Percentiles rank a stretch among this genome's conserved stretches.
These are phyloP conservation scores for Pythium sp. DNA, from an alignment of 352 stramenopile genomes.

Conservation along the genomic window DNA sequence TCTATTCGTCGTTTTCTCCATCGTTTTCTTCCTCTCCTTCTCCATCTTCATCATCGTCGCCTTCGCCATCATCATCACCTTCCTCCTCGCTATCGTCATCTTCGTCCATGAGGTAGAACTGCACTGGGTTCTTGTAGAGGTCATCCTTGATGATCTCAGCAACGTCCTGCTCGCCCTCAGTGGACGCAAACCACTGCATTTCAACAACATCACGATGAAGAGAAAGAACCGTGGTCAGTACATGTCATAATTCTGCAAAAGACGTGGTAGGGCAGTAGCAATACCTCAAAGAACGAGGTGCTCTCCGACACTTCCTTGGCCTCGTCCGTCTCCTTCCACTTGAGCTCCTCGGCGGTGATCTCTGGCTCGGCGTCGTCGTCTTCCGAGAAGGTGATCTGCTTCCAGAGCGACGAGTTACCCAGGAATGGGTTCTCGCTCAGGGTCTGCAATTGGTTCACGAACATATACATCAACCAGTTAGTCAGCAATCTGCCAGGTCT, in stretches of 20 bases:
- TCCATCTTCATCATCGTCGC: constrained; percentile 19
- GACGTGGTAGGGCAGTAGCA: too few relatives aligned
- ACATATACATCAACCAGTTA: not conserved
- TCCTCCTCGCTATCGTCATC: constrained; percentile 44
- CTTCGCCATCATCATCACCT: constrained; percentile 33
- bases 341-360: constrained; percentile 49
- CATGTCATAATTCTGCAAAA: not conserved
- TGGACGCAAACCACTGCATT: constrained; percentile 53
- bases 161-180: constrained; percentile 52
- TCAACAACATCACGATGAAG: constrained; percentile 8
- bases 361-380: constrained; percentile 46
- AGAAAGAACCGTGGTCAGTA: not conserved
- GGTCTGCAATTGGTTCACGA: constrained; percentile 25
- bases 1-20: constrained; percentile 21
- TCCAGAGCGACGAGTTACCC: constrained; percentile 49
- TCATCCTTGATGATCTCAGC: constrained; percentile 83
- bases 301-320: constrained; percentile 47
- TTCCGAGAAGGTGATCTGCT: constrained; percentile 70
- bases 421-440: constrained; percentile 76
- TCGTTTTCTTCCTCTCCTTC: constrained; percentile 27
- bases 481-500: not conserved
- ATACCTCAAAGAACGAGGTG: constrained; percentile 56
- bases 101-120: constrained; percentile 47
- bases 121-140: constrained; percentile 69
- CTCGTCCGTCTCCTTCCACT: constrained; percentile 60